A percentile compares a stretch with the other conserved stretches of the same genome.
Evolutionary conservation across 1,139 yeast genomes (phyloP).

Genomic region (Blastobotrys capitulatus): DNA sequence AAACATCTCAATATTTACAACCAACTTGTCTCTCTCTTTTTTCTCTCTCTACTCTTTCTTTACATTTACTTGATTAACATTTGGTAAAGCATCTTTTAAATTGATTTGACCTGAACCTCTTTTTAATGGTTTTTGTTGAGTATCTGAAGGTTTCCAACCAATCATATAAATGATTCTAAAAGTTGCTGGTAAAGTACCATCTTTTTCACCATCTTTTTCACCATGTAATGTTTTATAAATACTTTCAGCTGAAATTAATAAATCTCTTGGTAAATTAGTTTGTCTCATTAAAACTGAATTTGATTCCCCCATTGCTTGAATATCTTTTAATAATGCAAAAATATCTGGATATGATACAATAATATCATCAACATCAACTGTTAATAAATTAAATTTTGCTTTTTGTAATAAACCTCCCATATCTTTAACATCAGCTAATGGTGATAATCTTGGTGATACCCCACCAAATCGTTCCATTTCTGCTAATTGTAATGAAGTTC

Average conservation of each 20-base stretch:
- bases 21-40: background rate
- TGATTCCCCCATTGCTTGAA: constrained; percentile 81
- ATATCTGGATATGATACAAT: constrained; percentile 79
- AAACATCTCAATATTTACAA: too few relatives aligned
- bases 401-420: constrained; percentile 66
- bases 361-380: constrained; percentile 81
- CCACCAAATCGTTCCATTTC: constrained; percentile 79
- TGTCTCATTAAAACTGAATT: constrained; percentile 62
- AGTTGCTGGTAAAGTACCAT: constrained; percentile 46
- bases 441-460: constrained; percentile 73
- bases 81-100: constrained; percentile 52
- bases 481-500: constrained; percentile 76
- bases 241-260: constrained; percentile 68
- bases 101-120: constrained; percentile 67
- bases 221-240: constrained; percentile 72
- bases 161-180: constrained; percentile 75
- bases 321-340: constrained; percentile 59
- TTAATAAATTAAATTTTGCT: constrained; percentile 74
- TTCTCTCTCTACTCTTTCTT: too few relatives aligned
- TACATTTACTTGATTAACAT: too few relatives aligned
- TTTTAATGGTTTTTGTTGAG: constrained; percentile 65
- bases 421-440: constrained; percentile 73
- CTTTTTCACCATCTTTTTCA: constrained; percentile 43
- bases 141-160: constrained; percentile 76
- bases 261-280: constrained; percentile 53